phyloP scores from a whole-genome alignment of 2,329 filamentous ascomycete genomes.

The Colletotrichum sp. region DNA sequence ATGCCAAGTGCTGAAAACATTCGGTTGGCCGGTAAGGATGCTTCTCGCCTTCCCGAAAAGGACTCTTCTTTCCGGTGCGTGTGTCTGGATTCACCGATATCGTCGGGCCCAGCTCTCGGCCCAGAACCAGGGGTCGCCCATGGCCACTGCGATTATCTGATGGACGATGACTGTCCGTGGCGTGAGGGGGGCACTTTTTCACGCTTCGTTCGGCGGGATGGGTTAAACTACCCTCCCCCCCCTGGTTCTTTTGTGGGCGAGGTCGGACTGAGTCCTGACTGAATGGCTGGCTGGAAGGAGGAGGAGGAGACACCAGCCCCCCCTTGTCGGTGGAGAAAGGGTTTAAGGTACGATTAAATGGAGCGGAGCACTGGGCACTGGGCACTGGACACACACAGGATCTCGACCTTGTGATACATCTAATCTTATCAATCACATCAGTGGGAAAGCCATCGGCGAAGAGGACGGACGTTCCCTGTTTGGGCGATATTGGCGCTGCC shows the following conservation, averaged over 20 bases:
- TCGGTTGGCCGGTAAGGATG: background rate
- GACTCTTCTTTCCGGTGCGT: background rate
- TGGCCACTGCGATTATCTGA: background rate
- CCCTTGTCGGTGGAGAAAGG: background rate
- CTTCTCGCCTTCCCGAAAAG: slow-evolving; percentile 6
- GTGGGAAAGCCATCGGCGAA: background rate
- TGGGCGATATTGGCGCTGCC: background rate
- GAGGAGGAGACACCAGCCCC: background rate
- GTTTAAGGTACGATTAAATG: background rate
- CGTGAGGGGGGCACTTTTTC: background rate
- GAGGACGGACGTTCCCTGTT: slow-evolving; percentile 1
- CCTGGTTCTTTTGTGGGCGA: background rate
- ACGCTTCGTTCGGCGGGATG: background rate
- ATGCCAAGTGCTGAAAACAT: slow-evolving; percentile 9
- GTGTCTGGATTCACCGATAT: slow-evolving; percentile 5
- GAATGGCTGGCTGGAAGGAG: background rate
- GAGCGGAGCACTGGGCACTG: background rate
- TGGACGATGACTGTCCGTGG: slow-evolving; percentile 12
- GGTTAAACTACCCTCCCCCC: background rate
- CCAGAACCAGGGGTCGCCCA: background rate
- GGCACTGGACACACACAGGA: background rate
- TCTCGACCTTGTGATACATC: slow-evolving; percentile 8
- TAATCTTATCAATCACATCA: slow-evolving; percentile 22
- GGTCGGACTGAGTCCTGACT: background rate
- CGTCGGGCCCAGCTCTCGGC: background rate